Evolutionary conservation across 345 rosid species (phyloP), one percentile per base, ranked within the genome.

Genomic region (Aegle marmelos): DNA sequence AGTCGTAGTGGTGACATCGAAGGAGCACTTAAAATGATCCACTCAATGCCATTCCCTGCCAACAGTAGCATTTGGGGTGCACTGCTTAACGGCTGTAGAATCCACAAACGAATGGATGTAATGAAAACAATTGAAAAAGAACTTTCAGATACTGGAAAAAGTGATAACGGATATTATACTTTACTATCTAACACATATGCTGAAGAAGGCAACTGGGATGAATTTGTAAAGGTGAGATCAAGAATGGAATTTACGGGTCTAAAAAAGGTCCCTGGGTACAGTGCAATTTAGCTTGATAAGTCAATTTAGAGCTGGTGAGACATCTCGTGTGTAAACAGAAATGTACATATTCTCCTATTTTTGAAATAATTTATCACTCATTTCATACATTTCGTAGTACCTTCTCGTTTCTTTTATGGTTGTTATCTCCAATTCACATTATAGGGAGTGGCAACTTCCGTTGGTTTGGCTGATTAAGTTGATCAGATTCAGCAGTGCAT

Each of bases 171-270:
- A 61, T 92, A 80, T 70, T 88, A 85, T 78, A 85, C 93, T 61
- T 79, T 93, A 45, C 80, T 92, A 79, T 92, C 98, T 37, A 93
- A 95, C 75, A 72, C 91, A 33, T 88, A 90, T 76, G 99, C 93
- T 4, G 94, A 90, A 83, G 96, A 86, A 76, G 94, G 93, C 22
- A 86, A 91, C 62, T 92, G 97, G 97, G 88, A 81, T 79, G 88
- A 83, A 79, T 88, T 70, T 16, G 78, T 83, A 80, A 84, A 84
- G 79, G 56, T 86, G 78, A 93, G 94, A 82, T 78, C 79, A 2
- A 78, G 59, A 41, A 88, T 90, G 87, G 81, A 86, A 41, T 48
- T 81, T 22, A 70, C 19, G 60, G 87, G 87, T 65, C 83, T 90
- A 74, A 86, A 81, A 88, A 93, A 90, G 87, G 93, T 87, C 28